Percentiles rank a stretch among this genome's conserved stretches.
Evolutionary conservation across 2,329 filamentous ascomycete species (phyloP).

Genomic region (Fusarium chaquense): DNA sequence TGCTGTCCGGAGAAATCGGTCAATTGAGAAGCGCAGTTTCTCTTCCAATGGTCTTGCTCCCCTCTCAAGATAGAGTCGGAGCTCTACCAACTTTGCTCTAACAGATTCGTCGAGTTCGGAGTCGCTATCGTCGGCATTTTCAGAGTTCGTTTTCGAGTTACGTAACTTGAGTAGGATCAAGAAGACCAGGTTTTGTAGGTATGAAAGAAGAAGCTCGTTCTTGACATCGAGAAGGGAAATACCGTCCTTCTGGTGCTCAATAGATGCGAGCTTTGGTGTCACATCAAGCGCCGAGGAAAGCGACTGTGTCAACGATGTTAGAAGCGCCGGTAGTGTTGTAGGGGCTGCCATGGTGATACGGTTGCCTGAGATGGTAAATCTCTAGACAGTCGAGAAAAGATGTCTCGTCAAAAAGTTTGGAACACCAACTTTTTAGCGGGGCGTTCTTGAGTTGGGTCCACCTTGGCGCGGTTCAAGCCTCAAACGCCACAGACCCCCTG

Average conservation of each 20-base stretch:
- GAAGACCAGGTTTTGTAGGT: conserved; percentile 93
- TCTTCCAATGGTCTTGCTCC: conserved; percentile 91
- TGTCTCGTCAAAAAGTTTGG: conserved; percentile 45
- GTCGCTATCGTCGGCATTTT: conserved; percentile 48
- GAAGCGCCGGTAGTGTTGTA: conserved; percentile 61
- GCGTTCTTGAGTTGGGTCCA: conserved; percentile 24
- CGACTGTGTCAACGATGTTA: conserved; percentile 69
- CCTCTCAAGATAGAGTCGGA: conserved; percentile 92
- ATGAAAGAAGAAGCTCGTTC: conserved; percentile 96
- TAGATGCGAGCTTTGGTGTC: conserved; percentile 69
- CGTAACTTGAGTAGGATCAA: conserved; percentile 85
- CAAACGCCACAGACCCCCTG: conserved; percentile 33
- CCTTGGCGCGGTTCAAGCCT: conserved; percentile 13
- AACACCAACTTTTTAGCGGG: conserved; percentile 51
- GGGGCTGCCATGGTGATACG: conserved; percentile 60
- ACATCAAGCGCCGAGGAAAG: conserved; percentile 74
- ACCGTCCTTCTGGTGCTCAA: conserved; percentile 83
- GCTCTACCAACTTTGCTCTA: conserved; percentile 87
- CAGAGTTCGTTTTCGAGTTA: conserved; percentile 56
- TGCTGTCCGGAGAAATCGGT: conserved; percentile 90
- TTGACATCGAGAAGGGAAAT: conserved; percentile 96
- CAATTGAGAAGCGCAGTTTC: conserved; percentile 93
- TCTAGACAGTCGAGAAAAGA: conserved; percentile 25
- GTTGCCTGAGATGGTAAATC: conserved; percentile 38
- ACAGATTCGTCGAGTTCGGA: conserved; percentile 72